Evolutionary conservation across 768 basidiomycete species (phyloP).

Genomic region (Termitomyces sp.): DNA sequence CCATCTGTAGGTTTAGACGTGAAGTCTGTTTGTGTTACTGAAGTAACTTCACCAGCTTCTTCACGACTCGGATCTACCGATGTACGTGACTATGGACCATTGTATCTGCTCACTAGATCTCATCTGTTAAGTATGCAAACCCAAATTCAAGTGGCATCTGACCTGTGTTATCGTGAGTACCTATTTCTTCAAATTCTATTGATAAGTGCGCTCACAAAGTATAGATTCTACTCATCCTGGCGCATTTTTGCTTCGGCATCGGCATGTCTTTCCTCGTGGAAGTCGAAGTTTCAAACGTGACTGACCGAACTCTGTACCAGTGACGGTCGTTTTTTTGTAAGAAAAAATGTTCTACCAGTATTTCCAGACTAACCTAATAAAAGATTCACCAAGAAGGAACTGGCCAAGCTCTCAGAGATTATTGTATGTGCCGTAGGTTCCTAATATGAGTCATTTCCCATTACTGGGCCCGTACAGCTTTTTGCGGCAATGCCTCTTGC

Average conservation of each 20-base stretch:
- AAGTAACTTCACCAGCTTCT: slow-evolving; percentile 21
- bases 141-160: slow-evolving; percentile 26
- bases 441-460: background rate
- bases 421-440: slow-evolving; percentile 18
- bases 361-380: background rate
- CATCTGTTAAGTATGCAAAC: slow-evolving; percentile 23
- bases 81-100: slow-evolving; percentile 16
- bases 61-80: slow-evolving; percentile 24
- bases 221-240: slow-evolving; percentile 20
- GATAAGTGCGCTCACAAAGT: background rate
- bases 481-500: slow-evolving; percentile 39
- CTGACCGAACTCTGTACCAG: slow-evolving; percentile 11
- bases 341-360: background rate
- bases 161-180: slow-evolving; percentile 22
- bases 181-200: background rate
- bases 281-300: background rate
- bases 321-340: slow-evolving; percentile 28
- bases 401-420: slow-evolving; percentile 26
- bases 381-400: slow-evolving; percentile 30
- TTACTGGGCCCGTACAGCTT: slow-evolving; percentile 18
- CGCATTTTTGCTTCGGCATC: slow-evolving; percentile 31
- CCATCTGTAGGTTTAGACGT: slow-evolving; percentile 20
- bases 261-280: slow-evolving; percentile 17
- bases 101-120: background rate
- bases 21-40: background rate